Conservation (phyloP, 2,329 filamentous ascomycete genomes). For the Fusarium pilosicola region DNA sequence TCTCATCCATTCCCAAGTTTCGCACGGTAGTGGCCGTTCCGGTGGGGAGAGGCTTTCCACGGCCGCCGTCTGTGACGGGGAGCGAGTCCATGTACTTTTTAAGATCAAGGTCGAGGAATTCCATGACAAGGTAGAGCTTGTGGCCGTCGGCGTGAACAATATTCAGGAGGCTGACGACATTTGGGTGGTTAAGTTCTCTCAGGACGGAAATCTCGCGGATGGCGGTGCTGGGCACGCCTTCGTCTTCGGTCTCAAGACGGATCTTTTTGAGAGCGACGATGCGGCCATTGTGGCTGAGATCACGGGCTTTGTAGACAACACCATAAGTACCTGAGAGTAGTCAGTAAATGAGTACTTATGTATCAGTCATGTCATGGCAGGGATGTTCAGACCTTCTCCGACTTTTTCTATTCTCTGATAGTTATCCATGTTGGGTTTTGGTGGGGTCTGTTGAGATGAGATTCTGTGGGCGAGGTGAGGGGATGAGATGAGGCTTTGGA, state of each 20-base stretch:
- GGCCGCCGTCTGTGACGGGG: constrained; percentile 83
- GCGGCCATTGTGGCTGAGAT: constrained; percentile 81
- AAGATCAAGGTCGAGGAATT: constrained; percentile 90
- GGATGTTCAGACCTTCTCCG: constrained; percentile 75
- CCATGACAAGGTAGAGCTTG: constrained; percentile 93
- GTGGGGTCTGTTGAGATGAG: constrained; percentile 2
- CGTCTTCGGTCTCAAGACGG: constrained; percentile 92
- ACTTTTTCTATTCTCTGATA: constrained; percentile 98
- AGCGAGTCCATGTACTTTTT: constrained; percentile 98
- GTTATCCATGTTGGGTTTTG: constrained; percentile 76
- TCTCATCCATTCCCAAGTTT: constrained; percentile 77
- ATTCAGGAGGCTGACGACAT: constrained; percentile 87
- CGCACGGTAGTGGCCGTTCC: constrained; percentile 64
- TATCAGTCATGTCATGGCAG: background rate
- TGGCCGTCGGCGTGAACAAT: constrained; percentile 95
- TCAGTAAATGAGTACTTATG: background rate
- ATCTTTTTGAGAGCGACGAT: constrained; percentile 97
- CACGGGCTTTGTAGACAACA: constrained; percentile 93
- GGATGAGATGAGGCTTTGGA: constrained; percentile 3
- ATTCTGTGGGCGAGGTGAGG: background rate
- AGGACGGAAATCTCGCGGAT: constrained; percentile 94
- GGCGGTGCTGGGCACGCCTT: constrained; percentile 90
- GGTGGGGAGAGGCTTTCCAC: constrained; percentile 85
- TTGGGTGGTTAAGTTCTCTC: constrained; percentile 93
- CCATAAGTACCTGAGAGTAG: constrained; percentile 81